Percentiles rank a stretch among this genome's conserved stretches.
These are phyloP conservation scores for Lentithecium fluviatile DNA, from an alignment of 495 filamentous ascomycete genomes.

Conservation along the genomic window DNA sequence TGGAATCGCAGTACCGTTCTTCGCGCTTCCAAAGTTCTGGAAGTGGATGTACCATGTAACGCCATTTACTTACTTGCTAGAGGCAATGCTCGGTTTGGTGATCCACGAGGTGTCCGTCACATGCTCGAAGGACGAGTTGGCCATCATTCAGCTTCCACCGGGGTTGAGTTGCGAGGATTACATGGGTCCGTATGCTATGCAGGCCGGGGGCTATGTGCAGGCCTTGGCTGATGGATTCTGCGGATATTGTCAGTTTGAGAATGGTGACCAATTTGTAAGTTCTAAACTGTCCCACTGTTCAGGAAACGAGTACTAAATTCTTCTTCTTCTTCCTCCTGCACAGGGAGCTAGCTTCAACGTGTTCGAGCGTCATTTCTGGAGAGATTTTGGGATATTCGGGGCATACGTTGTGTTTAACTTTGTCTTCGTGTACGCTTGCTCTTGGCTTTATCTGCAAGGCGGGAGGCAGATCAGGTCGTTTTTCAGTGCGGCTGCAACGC, in stretches of 20 bases:
- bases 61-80: slow-evolving; percentile 58
- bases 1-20: slow-evolving; percentile 60
- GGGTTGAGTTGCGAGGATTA: slow-evolving; percentile 34
- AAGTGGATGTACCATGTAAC: slow-evolving; percentile 76
- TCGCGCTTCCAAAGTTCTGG: slow-evolving; percentile 67
- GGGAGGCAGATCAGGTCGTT: slow-evolving; percentile 45
- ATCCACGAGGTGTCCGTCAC: slow-evolving; percentile 43
- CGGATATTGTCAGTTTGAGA: slow-evolving; percentile 37
- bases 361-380: slow-evolving; percentile 18
- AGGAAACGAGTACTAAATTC: slow-evolving; percentile 26
- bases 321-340: neutral
- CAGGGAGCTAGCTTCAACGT: slow-evolving; percentile 1
- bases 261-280: slow-evolving; percentile 34
- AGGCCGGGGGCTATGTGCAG: slow-evolving; percentile 36
- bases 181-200: neutral
- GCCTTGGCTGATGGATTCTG: slow-evolving; percentile 30
- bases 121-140: slow-evolving; percentile 26
- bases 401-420: slow-evolving; percentile 32
- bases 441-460: slow-evolving; percentile 52
- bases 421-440: slow-evolving; percentile 22
- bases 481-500: slow-evolving; percentile 45
- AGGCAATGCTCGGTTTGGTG: slow-evolving; percentile 48
- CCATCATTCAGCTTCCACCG: slow-evolving; percentile 26
- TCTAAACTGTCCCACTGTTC: slow-evolving; percentile 9
- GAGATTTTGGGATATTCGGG: slow-evolving; percentile 35